These are phyloP conservation scores for Alternaria longipes DNA, from an alignment of 2,329 filamentous ascomycete genomes.

Conservation along the genomic window DNA sequence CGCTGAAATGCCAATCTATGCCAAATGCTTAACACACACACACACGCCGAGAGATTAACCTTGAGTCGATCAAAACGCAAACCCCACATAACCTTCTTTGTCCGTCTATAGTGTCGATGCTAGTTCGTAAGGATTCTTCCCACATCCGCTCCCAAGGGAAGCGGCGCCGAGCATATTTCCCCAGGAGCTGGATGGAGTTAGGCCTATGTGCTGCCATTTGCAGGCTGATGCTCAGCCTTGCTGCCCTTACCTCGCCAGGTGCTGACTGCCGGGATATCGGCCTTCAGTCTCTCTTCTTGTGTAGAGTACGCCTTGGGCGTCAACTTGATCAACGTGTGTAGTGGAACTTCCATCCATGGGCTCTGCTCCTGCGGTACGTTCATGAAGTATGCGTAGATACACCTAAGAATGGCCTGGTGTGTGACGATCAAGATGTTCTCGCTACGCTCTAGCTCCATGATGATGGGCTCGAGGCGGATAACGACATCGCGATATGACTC, in stretches of 20 bases:
- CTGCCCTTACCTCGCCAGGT: slow-evolving; percentile 96
- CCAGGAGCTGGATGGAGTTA: slow-evolving; percentile 26
- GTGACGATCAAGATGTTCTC: slow-evolving; percentile 99
- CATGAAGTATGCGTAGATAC: slow-evolving; percentile 99
- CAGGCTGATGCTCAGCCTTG: slow-evolving; percentile 81
- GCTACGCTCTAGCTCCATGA: slow-evolving; percentile 96
- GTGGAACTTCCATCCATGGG: slow-evolving; percentile 97
- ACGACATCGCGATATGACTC: slow-evolving; percentile 97
- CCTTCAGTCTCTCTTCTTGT: slow-evolving; percentile 85
- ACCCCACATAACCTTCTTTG: background rate
- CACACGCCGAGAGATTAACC: slow-evolving; percentile 8
- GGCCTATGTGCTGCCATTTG: slow-evolving; percentile 36
- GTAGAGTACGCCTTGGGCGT: slow-evolving; percentile 95
- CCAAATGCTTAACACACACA: slow-evolving; percentile 12
- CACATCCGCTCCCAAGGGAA: slow-evolving; percentile 14
- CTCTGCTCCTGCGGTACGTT: slow-evolving; percentile 91
- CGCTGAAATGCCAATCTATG: slow-evolving; percentile 19
- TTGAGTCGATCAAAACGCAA: slow-evolving; percentile 1
- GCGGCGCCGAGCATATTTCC: slow-evolving; percentile 9
- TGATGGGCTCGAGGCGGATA: slow-evolving; percentile 96
- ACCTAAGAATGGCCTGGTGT: slow-evolving; percentile 94
- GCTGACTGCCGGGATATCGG: slow-evolving; percentile 93
- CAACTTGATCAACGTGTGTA: slow-evolving; percentile 96
- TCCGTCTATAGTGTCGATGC: slow-evolving; percentile 5
- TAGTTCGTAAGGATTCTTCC: slow-evolving; percentile 10